phyloP scores from a whole-genome alignment of 2,329 filamentous ascomycete genomes.

The Cladosporium sphaerospermum region DNA sequence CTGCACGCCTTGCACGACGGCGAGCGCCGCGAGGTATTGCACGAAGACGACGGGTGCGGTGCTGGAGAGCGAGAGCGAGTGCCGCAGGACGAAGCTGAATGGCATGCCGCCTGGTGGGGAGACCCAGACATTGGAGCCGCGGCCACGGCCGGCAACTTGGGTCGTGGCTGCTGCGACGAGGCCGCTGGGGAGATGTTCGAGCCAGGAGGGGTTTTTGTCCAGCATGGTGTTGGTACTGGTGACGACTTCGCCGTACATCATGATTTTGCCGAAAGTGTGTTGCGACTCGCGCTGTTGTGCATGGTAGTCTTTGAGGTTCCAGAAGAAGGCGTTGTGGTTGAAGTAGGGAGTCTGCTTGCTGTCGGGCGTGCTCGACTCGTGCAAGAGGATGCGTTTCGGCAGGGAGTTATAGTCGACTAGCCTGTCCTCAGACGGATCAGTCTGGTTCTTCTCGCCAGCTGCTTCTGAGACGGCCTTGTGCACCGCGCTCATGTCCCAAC shows the following conservation, averaged over 20 bases:
- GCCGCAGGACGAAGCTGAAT: slow-evolving; percentile 82
- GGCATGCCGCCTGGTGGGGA: slow-evolving; percentile 80
- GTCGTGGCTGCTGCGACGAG: slow-evolving; percentile 82
- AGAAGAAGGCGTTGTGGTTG: slow-evolving; percentile 73
- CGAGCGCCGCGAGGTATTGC: slow-evolving; percentile 86
- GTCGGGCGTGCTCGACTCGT: slow-evolving; percentile 62
- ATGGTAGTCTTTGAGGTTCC: slow-evolving; percentile 64
- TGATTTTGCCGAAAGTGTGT: slow-evolving; percentile 62
- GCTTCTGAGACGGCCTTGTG: slow-evolving; percentile 26
- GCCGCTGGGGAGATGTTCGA: slow-evolving; percentile 72
- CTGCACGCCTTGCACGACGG: slow-evolving; percentile 76
- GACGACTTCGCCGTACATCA: slow-evolving; percentile 86
- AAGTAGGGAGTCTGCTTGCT: slow-evolving; percentile 76
- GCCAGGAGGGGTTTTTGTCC: slow-evolving; percentile 81
- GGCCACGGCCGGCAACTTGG: slow-evolving; percentile 80
- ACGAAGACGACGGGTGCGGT: slow-evolving; percentile 82
- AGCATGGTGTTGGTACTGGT: slow-evolving; percentile 91
- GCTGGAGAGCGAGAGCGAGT: slow-evolving; percentile 65
- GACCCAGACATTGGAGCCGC: slow-evolving; percentile 91
- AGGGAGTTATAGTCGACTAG: slow-evolving; percentile 69
- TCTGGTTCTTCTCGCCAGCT: slow-evolving; percentile 14
- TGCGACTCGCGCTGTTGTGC: slow-evolving; percentile 44
- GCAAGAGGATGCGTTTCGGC: slow-evolving; percentile 66
- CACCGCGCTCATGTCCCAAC: slow-evolving; percentile 30
- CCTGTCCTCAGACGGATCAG: slow-evolving; percentile 32